These are phyloP conservation scores for Nematocida sp. DNA, from an alignment of 371 early-diverging fungal genomes.

Conservation along the genomic window DNA sequence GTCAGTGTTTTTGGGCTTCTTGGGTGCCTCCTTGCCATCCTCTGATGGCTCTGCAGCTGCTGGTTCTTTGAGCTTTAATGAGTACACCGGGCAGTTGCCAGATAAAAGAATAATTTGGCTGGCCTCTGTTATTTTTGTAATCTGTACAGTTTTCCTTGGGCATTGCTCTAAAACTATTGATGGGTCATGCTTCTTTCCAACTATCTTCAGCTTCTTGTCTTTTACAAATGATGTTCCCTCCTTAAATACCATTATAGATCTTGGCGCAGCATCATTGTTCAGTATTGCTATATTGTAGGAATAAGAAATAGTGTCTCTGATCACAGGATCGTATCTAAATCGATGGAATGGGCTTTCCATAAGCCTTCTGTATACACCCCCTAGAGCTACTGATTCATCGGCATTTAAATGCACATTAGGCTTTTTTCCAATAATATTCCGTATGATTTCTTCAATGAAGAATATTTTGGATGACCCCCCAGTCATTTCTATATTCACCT, in stretches of 20 bases:
- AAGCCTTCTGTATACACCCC: slow-evolving; percentile 49
- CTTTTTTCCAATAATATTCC: not conserved
- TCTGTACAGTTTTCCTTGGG: slow-evolving; percentile 12
- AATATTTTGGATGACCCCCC: slow-evolving; percentile 45
- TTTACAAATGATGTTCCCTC: not conserved
- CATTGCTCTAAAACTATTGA: not conserved
- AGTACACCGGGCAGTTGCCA: slow-evolving; percentile 15
- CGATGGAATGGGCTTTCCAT: slow-evolving; percentile 54
- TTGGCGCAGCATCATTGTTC: not conserved
- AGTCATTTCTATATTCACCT: slow-evolving; percentile 27
- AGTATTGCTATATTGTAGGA: slow-evolving; percentile 7
- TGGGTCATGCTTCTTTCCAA: slow-evolving; percentile 9
- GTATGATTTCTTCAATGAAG: slow-evolving; percentile 9
- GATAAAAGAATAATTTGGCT: not conserved
- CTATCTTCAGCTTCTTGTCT: slow-evolving; percentile 4
- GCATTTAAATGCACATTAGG: slow-evolving; percentile 45
- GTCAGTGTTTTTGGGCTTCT: not conserved
- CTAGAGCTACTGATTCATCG: slow-evolving; percentile 52
- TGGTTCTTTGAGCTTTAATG: not conserved
- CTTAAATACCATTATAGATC: slow-evolving; percentile 10
- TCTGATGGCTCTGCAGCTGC: not conserved
- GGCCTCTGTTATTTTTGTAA: slow-evolving; percentile 2
- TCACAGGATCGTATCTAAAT: slow-evolving; percentile 55
- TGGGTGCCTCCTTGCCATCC: not conserved
- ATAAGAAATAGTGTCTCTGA: slow-evolving; percentile 8